phyloP scores from a whole-genome alignment of 768 basidiomycete species.

The Trametes coccinea region DNA sequence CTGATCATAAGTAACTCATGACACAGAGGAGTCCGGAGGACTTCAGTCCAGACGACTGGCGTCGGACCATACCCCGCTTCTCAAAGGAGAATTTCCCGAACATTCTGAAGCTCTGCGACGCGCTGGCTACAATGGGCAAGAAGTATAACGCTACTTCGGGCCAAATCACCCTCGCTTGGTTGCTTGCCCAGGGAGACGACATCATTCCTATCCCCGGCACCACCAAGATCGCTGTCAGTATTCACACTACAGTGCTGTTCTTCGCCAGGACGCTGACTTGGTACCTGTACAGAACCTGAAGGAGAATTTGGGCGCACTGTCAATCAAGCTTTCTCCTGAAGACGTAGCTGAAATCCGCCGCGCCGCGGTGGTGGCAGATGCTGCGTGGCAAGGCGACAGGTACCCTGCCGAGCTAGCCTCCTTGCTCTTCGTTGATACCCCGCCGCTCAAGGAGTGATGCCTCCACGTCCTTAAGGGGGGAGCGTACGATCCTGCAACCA shows the following conservation, averaged over 20 bases:
- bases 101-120: conserved; percentile 39
- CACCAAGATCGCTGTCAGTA: conserved; percentile 5
- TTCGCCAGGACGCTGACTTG: conserved; percentile 7
- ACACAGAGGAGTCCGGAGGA: conserved; percentile 32
- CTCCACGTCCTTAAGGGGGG: too few species aligned
- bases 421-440: conserved; percentile 38
- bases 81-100: conserved; percentile 46
- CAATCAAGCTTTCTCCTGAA: conserved; percentile 31
- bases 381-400: conserved; percentile 32
- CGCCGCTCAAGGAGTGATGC: conserved; percentile 17
- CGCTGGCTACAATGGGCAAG: conserved; percentile 35
- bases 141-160: conserved; percentile 33
- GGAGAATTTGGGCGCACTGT: conserved; percentile 36
- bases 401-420: conserved; percentile 35
- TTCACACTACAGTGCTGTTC: neutral
- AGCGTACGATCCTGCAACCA: too few species aligned
- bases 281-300: conserved; percentile 35
- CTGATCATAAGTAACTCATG: neutral
- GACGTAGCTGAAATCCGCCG: conserved; percentile 33
- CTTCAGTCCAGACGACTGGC: conserved; percentile 32
- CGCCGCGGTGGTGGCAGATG: conserved; percentile 30
- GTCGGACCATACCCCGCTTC: conserved; percentile 28
- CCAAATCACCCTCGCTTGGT: conserved; percentile 34
- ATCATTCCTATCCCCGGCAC: conserved; percentile 32
- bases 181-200: conserved; percentile 29